A percentile compares a stretch with the other conserved stretches of the same genome.
These are phyloP conservation scores for Pseudoneurospora amorphoporcata DNA, from an alignment of 495 filamentous ascomycete species.

Conservation along the genomic window DNA sequence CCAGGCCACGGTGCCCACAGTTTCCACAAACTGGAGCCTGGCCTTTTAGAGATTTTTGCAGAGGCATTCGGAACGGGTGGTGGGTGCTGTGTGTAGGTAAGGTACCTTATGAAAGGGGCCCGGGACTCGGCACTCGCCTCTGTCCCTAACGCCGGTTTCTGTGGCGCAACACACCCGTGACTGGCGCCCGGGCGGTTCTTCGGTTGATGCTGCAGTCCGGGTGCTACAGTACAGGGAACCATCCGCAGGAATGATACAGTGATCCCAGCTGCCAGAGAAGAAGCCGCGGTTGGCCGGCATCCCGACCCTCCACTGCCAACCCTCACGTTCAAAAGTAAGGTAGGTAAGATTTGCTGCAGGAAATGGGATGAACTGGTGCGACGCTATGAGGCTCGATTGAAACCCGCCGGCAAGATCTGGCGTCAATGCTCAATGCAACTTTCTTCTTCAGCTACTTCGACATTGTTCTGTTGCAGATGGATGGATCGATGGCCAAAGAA, in stretches of 20 bases:
- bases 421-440: not conserved
- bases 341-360: not conserved
- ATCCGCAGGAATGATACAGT: not conserved
- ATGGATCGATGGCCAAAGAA: not conserved
- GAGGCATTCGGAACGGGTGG: not conserved
- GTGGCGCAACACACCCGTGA: not conserved
- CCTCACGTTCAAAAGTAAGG: not conserved
- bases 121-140: slow-evolving; percentile 5
- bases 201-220: not conserved
- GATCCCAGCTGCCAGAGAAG: not conserved
- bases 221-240: not conserved
- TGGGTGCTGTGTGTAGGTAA: not conserved
- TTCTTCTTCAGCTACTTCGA: not conserved
- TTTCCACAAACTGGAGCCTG: not conserved
- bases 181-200: not conserved
- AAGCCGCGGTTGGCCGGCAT: not conserved
- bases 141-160: not conserved
- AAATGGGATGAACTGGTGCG: not conserved
- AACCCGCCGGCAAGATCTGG: not conserved
- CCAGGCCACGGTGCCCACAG: not conserved
- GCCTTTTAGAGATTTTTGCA: not conserved
- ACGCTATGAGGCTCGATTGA: not conserved
- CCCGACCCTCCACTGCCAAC: not conserved
- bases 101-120: not conserved
- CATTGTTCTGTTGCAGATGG: not conserved